Percentiles rank a stretch among this genome's conserved stretches.
phyloP scores from a whole-genome alignment of 2,329 filamentous ascomycete species.

The Blumeriella jaapii region DNA sequence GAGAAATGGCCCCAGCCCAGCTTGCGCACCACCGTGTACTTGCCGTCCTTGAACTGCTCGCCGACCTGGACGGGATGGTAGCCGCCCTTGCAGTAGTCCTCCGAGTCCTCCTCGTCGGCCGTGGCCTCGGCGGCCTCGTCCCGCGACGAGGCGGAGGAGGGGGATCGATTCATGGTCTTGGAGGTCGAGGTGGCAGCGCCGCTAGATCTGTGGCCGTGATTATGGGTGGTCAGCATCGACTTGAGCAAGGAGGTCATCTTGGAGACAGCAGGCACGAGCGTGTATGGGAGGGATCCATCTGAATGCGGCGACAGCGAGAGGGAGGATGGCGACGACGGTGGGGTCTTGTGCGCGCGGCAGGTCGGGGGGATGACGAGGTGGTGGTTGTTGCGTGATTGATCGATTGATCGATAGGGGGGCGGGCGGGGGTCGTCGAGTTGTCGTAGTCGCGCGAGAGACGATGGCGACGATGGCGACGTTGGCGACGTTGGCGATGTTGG shows the following conservation, averaged over 20 bases:
- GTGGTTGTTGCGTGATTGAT: too few relatives aligned
- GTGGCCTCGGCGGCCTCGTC: constrained; percentile 85
- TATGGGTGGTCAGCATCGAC: constrained; percentile 22
- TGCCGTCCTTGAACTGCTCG: constrained; percentile 94
- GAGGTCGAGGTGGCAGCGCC: constrained; percentile 20
- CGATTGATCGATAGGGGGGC: too few relatives aligned
- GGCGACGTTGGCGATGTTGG: too few relatives aligned
- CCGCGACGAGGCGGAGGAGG: constrained; percentile 66
- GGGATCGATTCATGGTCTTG: constrained; percentile 25
- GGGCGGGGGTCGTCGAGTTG: too few relatives aligned
- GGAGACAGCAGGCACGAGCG: constrained; percentile 5
- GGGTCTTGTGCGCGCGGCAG: too few relatives aligned
- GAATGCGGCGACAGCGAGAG: constrained; percentile 1
- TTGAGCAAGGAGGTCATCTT: constrained; percentile 24
- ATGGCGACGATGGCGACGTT: too few relatives aligned
- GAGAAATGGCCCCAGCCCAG: constrained; percentile 98
- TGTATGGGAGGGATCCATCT: constrained; percentile 10
- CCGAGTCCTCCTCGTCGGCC: constrained; percentile 95
- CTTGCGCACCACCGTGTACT: constrained; percentile 93
- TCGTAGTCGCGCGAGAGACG: too few relatives aligned
- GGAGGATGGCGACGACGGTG: too few relatives aligned
- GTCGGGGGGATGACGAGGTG: too few relatives aligned
- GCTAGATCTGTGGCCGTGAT: constrained; percentile 22
- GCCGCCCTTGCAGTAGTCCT: constrained; percentile 98
- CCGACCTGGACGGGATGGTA: constrained; percentile 93